Base-by-base conservation (phyloP, 176 grass and related monocot species). In the Oryza punctata region DNA sequence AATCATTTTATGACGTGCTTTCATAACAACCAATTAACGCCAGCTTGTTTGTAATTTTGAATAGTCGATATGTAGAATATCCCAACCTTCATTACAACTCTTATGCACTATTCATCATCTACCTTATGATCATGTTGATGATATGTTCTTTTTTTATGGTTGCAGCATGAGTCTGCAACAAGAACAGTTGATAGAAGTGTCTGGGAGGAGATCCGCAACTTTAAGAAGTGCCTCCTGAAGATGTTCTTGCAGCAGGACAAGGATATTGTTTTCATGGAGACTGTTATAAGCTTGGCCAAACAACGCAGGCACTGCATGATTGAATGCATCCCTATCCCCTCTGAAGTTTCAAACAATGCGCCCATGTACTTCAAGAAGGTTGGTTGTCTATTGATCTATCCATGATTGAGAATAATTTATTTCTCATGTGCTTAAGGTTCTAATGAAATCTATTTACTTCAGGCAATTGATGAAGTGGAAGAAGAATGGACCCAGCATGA, bases 351-450 rank as follows among this genome's bases (percentile, higher is more conserved):
- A 29, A 91, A 87, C 72, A 75, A 91, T 21, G 91, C 93, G 1
- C 96, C 96, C 40, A 96, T 99, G 91, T 99, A 96, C 80, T 99
- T 99, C 43, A 99, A 95, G 87, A 99, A 99, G 93, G 96, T 95
- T 4, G 45, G 72, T 21, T 74, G 35, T 38, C 30, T 75, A 67
- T 37, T 59, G 21, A 9, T 63, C 61, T 60, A 28, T 89, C 43
- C 25, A 2, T 67, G 4, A 84, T 0, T 59, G 47, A 60, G n/a
- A 85, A 69, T 18, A 73, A 59, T 10, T 33, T 78, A 9, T 40
- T 47, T 40, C 27, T 78, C 1, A 6, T 79, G 46, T 69, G 75
- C 37, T 67, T 79, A 50, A 59, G 2, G 33, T 80, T 57, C 24
- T 84, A 5, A 80, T 25, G n/a, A 50, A 50, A 65, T 25, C 33